Conservation (phyloP, 805 yeast species). For the Metschnikowia dekortorum region DNA sequence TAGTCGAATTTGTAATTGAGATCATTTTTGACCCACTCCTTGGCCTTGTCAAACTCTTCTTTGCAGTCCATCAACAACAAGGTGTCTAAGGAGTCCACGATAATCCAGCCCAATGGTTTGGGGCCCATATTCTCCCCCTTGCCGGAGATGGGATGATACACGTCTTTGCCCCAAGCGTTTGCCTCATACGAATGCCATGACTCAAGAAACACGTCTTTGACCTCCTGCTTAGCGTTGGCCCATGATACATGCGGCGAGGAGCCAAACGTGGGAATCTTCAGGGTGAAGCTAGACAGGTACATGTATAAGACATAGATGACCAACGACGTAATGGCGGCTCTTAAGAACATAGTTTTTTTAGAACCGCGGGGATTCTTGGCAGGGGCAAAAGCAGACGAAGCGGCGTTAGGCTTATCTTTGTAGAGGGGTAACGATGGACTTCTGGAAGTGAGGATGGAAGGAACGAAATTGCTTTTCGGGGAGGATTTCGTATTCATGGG, state of each 20-base stretch:
- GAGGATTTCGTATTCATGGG: constrained; percentile 14
- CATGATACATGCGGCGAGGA: constrained; percentile 25
- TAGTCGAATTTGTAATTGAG: constrained; percentile 68
- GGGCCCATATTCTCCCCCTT: constrained; percentile 72
- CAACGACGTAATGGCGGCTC: constrained; percentile 12
- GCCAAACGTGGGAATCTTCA: neutral
- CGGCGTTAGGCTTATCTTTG: constrained; percentile 16
- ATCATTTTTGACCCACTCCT: constrained; percentile 69
- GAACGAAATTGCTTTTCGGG: constrained; percentile 8
- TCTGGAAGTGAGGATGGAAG: constrained; percentile 9
- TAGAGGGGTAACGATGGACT: constrained; percentile 15
- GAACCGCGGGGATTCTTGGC: constrained; percentile 5
- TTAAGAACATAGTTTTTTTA: constrained; percentile 12
- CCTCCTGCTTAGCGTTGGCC: constrained; percentile 50
- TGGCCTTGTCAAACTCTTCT: constrained; percentile 60
- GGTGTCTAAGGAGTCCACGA: constrained; percentile 84
- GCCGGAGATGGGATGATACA: constrained; percentile 64
- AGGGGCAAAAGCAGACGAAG: constrained; percentile 7
- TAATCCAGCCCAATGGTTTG: constrained; percentile 86
- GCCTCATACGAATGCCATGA: constrained; percentile 74
- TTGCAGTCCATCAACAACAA: constrained; percentile 69
- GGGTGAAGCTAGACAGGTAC: neutral
- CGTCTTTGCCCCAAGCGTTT: constrained; percentile 83
- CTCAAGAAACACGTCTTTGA: constrained; percentile 62
- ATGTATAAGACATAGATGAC: constrained; percentile 12